Evolutionary conservation across 75 land plant genomes (phyloP).

Genomic region (Isoetes taiwanensis): DNA sequence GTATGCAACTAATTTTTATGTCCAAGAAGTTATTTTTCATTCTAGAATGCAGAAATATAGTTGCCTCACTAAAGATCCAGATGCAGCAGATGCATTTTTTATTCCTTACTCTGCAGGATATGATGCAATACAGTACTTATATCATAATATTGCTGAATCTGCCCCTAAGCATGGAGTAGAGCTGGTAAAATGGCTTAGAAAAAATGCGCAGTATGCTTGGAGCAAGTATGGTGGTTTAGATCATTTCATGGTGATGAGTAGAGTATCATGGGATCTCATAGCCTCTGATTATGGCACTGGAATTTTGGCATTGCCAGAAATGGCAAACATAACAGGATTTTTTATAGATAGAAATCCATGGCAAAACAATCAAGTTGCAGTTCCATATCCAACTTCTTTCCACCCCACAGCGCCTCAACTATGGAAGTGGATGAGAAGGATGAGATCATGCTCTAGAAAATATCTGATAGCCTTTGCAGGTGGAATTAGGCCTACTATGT

Average conservation of each 20-base stretch:
- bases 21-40: slow-evolving; percentile 54
- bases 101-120: slow-evolving; percentile 64
- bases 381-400: slow-evolving; percentile 64
- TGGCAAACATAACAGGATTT: slow-evolving; percentile 39
- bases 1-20: slow-evolving; percentile 17
- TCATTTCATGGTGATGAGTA: slow-evolving; percentile 56
- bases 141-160: slow-evolving; percentile 19
- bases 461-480: slow-evolving; percentile 48
- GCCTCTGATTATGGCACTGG: slow-evolving; percentile 14
- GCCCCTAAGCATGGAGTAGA: slow-evolving; percentile 17
- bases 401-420: slow-evolving; percentile 25
- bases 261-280: slow-evolving; percentile 66
- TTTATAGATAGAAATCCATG: slow-evolving; percentile 69
- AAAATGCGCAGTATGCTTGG: slow-evolving; percentile 27
- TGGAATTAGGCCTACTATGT: slow-evolving; percentile 25
- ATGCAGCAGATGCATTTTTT: slow-evolving; percentile 41
- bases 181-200: slow-evolving; percentile 40
- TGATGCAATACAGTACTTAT: slow-evolving; percentile 48
- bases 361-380: slow-evolving; percentile 49
- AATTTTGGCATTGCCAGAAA: slow-evolving; percentile 29
- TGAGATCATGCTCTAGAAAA: too few relatives aligned
- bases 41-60: slow-evolving; percentile 47
- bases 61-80: slow-evolving; percentile 35
- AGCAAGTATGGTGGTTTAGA: slow-evolving; percentile 26
- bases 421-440: neutral